These are phyloP conservation scores for Yamadazyma akitaensis DNA, from an alignment of 805 yeast genomes.

Conservation along the genomic window DNA sequence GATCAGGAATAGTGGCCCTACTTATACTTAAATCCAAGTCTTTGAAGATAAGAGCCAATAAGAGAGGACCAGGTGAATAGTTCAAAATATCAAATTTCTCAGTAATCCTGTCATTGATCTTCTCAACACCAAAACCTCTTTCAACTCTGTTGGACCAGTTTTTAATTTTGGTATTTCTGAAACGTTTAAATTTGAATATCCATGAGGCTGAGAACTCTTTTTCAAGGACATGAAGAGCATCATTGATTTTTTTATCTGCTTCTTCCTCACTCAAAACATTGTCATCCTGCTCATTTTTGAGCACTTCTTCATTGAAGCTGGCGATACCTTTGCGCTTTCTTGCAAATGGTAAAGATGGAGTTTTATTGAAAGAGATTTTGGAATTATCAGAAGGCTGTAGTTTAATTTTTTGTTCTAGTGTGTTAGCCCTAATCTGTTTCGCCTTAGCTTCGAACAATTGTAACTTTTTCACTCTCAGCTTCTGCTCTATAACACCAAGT, in stretches of 20 bases:
- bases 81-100: conserved; percentile 35
- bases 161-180: conserved; percentile 19
- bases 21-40: conserved; percentile 29
- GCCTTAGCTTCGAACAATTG: conserved; percentile 33
- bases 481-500: conserved; percentile 66
- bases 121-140: conserved; percentile 35
- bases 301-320: conserved; percentile 4
- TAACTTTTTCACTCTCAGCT: conserved; percentile 50
- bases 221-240: conserved; percentile 25
- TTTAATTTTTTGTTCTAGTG: conserved; percentile 9
- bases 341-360: not conserved
- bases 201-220: conserved; percentile 31
- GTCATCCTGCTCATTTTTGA: not conserved
- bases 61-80: conserved; percentile 32
- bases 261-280: conserved; percentile 18
- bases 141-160: conserved; percentile 25
- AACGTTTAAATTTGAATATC: conserved; percentile 29
- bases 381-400: not conserved
- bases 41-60: conserved; percentile 27
- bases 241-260: conserved; percentile 23
- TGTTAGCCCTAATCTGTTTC: conserved; percentile 14
- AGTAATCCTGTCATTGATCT: conserved; percentile 24
- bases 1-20: conserved; percentile 25
- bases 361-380: no score
- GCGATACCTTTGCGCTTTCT: not conserved